A percentile compares a stretch with the other conserved stretches of the same genome.
These are phyloP conservation scores for Hypomontagnella submonticulosa DNA, from an alignment of 495 filamentous ascomycete species.

Conservation along the genomic window DNA sequence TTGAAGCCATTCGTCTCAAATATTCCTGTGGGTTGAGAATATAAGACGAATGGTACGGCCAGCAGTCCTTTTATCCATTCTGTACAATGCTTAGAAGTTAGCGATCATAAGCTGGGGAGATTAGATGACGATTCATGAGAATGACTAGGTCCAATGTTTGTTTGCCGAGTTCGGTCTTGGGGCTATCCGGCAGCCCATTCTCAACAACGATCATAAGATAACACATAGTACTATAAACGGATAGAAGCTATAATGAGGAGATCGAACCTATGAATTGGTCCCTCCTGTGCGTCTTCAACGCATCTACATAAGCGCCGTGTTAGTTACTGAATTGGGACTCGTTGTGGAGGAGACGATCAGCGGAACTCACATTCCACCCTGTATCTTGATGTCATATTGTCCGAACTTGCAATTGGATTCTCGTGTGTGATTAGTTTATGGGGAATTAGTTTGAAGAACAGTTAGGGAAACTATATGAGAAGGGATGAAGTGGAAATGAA, in stretches of 20 bases:
- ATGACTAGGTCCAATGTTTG: background rate
- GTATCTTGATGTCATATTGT: conserved; percentile 85
- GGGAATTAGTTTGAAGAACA: conserved; percentile 4
- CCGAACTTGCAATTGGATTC: conserved; percentile 11
- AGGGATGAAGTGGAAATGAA: conserved; percentile 20
- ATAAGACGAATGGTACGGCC: conserved; percentile 95
- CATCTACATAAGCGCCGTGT: conserved; percentile 65
- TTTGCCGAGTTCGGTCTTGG: conserved; percentile 69
- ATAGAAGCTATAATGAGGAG: conserved; percentile 13
- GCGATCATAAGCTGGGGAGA: conserved; percentile 16
- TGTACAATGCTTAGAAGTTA: conserved; percentile 37
- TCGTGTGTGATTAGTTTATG: background rate
- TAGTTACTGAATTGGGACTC: conserved; percentile 29
- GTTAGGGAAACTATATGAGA: conserved; percentile 13
- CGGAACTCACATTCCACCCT: conserved; percentile 80
- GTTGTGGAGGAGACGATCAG: conserved; percentile 18
- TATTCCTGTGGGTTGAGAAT: conserved; percentile 90
- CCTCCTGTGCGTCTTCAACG: conserved; percentile 86
- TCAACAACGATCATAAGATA: conserved; percentile 17
- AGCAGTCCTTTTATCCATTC: conserved; percentile 84
- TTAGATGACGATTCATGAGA: conserved; percentile 8
- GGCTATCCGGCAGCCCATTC: conserved; percentile 14
- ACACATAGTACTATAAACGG: conserved; percentile 15
- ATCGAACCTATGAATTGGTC: conserved; percentile 80
- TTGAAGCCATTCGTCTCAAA: conserved; percentile 71